A percentile compares a stretch with the other conserved stretches of the same genome.
These are phyloP conservation scores for Tillandsia fasciculata DNA, from an alignment of 176 grass and related monocot genomes.

Conservation along the genomic window DNA sequence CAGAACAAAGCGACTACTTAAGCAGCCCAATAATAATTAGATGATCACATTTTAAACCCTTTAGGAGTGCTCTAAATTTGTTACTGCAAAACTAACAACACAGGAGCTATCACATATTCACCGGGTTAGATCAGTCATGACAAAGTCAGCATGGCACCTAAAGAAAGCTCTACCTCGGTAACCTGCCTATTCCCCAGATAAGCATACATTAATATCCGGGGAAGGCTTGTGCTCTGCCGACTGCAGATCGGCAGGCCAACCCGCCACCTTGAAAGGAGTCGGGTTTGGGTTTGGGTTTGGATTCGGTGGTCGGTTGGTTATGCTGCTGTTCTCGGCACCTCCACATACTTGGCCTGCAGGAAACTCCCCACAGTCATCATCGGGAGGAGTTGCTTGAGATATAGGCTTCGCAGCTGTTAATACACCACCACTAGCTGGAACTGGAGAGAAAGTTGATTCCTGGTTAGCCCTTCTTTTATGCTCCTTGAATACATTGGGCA, in stretches of 20 bases:
- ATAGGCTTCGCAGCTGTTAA: slow-evolving; percentile 50
- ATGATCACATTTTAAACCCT: not conserved
- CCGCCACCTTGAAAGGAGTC: slow-evolving; percentile 37
- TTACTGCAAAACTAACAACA: not conserved
- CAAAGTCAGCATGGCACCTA: too few species aligned
- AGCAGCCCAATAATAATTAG: not conserved
- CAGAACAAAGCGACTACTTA: not conserved
- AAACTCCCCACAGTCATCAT: slow-evolving; percentile 22
- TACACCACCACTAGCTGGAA: slow-evolving; percentile 17
- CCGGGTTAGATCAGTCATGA: too few species aligned
- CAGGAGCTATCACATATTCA: too few species aligned
- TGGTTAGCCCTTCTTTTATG: slow-evolving; percentile 54
- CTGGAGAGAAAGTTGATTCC: slow-evolving; percentile 3
- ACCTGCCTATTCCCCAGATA: slow-evolving; percentile 39
- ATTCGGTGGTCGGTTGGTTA: slow-evolving; percentile 17
- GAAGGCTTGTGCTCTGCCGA: slow-evolving; percentile 37
- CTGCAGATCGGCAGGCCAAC: slow-evolving; percentile 44
- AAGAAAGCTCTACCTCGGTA: slow-evolving; percentile 5
- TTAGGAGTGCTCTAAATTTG: not conserved
- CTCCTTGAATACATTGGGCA: slow-evolving; percentile 75
- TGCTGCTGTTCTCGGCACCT: slow-evolving; percentile 9
- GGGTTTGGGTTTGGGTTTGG: slow-evolving; percentile 10
- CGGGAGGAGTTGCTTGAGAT: slow-evolving; percentile 64
- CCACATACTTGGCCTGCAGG: slow-evolving; percentile 17
- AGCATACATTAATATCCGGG: slow-evolving; percentile 71